Percentiles rank a stretch among this genome's conserved stretches.
Evolutionary conservation across 345 rosid species (phyloP).

Genomic region (Schrenkiella parvula): DNA sequence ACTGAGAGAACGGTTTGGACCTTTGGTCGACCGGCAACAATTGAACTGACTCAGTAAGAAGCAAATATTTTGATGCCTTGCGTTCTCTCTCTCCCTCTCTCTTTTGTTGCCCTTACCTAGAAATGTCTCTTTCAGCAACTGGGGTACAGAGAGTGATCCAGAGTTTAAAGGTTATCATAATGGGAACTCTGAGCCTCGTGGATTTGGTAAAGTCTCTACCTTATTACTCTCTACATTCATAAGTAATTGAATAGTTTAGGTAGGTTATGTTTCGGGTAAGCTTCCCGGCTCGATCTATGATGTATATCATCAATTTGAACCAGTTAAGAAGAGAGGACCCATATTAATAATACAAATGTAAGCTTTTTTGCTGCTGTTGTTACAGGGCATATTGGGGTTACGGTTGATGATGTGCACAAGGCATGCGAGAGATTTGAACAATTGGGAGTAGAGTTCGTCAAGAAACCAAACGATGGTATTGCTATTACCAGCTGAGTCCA

Average conservation of each 20-base stretch:
- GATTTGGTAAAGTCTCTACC: constrained; percentile 57
- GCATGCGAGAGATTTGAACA: constrained; percentile 91
- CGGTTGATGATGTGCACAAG: constrained; percentile 88
- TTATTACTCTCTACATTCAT: not conserved
- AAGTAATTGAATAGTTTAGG: not conserved
- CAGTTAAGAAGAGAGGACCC: not conserved
- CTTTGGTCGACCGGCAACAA: constrained; percentile 68
- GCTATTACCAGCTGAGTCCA: not conserved
- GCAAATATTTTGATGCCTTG: not conserved
- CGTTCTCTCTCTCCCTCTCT: not conserved
- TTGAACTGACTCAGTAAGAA: constrained; percentile 87
- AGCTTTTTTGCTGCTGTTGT: constrained; percentile 1
- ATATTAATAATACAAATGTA: not conserved
- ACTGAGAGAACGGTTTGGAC: constrained; percentile 87
- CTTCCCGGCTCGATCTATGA: not conserved
- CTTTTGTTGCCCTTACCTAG: constrained; percentile 15
- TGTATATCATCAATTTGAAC: not conserved
- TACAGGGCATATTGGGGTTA: constrained; percentile 88
- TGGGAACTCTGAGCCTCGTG: constrained; percentile 91
- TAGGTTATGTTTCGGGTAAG: not conserved
- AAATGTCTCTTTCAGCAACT: constrained; percentile 53
- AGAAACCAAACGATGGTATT: constrained; percentile 75
- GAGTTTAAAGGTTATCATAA: constrained; percentile 91
- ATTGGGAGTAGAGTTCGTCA: constrained; percentile 89
- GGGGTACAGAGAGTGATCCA: constrained; percentile 93